A percentile compares a stretch with the other conserved stretches of the same genome.
Conservation (phyloP, 1,139 yeast species). For the Protomyces pachydermus region DNA sequence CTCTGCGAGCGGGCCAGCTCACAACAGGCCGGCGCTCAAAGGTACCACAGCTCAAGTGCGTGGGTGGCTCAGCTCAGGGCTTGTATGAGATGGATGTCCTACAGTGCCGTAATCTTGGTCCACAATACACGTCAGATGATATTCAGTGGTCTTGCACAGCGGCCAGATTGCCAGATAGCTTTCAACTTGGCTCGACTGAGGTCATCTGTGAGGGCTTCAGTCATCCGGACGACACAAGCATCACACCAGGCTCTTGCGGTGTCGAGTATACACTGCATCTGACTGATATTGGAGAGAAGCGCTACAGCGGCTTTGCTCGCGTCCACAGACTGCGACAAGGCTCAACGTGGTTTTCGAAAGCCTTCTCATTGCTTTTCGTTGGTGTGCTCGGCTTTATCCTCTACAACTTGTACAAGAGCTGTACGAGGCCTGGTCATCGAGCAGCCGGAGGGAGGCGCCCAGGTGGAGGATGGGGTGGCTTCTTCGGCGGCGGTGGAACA, state of each 20-base stretch:
- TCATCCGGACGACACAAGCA: slow-evolving; percentile 4
- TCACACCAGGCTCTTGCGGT: slow-evolving; percentile 11
- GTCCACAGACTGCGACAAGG: background rate
- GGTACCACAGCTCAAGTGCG: background rate
- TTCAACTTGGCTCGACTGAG: slow-evolving; percentile 20
- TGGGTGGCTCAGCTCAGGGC: slow-evolving; percentile 9
- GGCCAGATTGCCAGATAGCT: slow-evolving; percentile 1
- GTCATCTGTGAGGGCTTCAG: slow-evolving; percentile 23
- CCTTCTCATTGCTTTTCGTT: background rate
- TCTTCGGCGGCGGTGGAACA: background rate
- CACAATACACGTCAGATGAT: slow-evolving; percentile 6
- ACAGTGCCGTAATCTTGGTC: background rate
- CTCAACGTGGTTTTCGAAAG: background rate
- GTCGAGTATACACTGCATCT: slow-evolving; percentile 16
- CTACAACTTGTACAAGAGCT: background rate
- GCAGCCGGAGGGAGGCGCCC: background rate
- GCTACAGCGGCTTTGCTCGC: slow-evolving; percentile 43
- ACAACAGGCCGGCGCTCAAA: background rate
- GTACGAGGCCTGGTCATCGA: background rate
- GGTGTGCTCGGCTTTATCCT: background rate
- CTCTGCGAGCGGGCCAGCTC: background rate
- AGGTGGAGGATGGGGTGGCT: background rate
- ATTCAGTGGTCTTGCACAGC: slow-evolving; percentile 25
- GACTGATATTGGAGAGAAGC: slow-evolving; percentile 32
- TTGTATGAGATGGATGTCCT: slow-evolving; percentile 6